Evolutionary conservation across 805 yeast species (phyloP).

Genomic region (Ogataea dorogensis): DNA sequence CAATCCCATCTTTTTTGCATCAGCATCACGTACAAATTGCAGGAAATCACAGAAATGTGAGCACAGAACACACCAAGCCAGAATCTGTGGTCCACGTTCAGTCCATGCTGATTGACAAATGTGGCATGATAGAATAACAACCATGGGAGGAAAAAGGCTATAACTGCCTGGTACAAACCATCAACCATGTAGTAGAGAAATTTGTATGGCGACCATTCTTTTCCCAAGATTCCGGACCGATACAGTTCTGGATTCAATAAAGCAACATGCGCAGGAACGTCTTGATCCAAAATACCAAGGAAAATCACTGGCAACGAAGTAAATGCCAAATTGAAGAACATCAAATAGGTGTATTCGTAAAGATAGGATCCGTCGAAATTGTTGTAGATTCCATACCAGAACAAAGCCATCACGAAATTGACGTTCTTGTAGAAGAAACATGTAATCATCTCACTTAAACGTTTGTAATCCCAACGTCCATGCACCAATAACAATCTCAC

Average conservation of each 20-base stretch:
- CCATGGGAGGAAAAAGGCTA: constrained; percentile 69
- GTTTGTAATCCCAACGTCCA: constrained; percentile 80
- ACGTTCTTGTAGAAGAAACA: constrained; percentile 77
- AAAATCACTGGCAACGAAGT: constrained; percentile 77
- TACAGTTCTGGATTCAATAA: constrained; percentile 70
- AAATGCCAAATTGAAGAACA: constrained; percentile 77
- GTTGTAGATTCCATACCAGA: constrained; percentile 72
- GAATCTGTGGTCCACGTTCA: constrained; percentile 60
- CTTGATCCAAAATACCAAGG: constrained; percentile 73
- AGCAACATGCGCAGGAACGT: constrained; percentile 63
- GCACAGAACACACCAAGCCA: constrained; percentile 68
- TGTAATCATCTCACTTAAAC: constrained; percentile 76
- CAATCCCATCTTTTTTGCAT: constrained; percentile 81
- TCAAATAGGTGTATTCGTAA: constrained; percentile 74
- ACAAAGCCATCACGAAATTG: constrained; percentile 67
- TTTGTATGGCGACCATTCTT: constrained; percentile 58
- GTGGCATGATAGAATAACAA: constrained; percentile 47
- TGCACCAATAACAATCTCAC: constrained; percentile 67
- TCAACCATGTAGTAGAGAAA: constrained; percentile 65
- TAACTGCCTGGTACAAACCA: constrained; percentile 69
- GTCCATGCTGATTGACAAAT: constrained; percentile 45
- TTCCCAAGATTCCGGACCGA: constrained; percentile 61
- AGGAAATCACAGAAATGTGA: constrained; percentile 58
- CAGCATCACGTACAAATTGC: constrained; percentile 63
- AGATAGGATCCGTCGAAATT: constrained; percentile 74